Conservation (phyloP, 163 green algal genomes). For the Trebouxia gelatinosa region DNA sequence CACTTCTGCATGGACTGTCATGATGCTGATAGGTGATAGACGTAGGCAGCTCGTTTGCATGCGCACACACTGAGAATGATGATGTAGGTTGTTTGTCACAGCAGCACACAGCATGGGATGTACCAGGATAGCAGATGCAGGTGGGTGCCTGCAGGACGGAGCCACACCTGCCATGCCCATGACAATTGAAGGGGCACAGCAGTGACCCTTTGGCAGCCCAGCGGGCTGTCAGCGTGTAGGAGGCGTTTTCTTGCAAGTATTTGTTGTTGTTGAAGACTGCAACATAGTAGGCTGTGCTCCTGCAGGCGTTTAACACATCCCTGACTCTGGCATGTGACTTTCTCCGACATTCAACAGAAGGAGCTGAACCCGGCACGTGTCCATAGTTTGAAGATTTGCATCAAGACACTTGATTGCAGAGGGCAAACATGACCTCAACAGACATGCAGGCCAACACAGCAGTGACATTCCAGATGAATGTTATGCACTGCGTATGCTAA, state of each 20-base stretch:
- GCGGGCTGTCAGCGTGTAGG: slow-evolving; percentile 31
- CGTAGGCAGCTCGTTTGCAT: too few relatives aligned
- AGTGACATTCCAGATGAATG: too few relatives aligned
- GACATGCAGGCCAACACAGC: too few relatives aligned
- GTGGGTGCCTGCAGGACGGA: background rate
- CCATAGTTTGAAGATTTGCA: background rate
- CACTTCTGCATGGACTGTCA: too few relatives aligned
- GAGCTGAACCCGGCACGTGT: background rate
- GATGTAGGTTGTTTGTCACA: too few relatives aligned
- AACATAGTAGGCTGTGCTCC: slow-evolving; percentile 28
- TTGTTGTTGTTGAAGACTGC: slow-evolving; percentile 57
- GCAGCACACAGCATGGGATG: background rate
- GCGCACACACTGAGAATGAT: too few relatives aligned
- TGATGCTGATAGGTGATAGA: too few relatives aligned
- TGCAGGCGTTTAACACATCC: background rate
- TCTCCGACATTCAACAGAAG: background rate
- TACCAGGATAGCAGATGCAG: background rate
- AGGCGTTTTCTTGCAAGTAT: slow-evolving; percentile 45
- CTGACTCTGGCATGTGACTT: too few relatives aligned
- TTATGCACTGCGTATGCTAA: background rate
- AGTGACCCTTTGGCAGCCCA: background rate
- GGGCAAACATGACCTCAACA: background rate
- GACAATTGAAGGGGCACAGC: slow-evolving; percentile 37
- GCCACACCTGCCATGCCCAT: slow-evolving; percentile 25
- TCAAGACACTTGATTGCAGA: background rate